A percentile compares a stretch with the other conserved stretches of the same genome.
These are phyloP conservation scores for Aspergillus asperescens DNA, from an alignment of 495 filamentous ascomycete species.

Conservation along the genomic window DNA sequence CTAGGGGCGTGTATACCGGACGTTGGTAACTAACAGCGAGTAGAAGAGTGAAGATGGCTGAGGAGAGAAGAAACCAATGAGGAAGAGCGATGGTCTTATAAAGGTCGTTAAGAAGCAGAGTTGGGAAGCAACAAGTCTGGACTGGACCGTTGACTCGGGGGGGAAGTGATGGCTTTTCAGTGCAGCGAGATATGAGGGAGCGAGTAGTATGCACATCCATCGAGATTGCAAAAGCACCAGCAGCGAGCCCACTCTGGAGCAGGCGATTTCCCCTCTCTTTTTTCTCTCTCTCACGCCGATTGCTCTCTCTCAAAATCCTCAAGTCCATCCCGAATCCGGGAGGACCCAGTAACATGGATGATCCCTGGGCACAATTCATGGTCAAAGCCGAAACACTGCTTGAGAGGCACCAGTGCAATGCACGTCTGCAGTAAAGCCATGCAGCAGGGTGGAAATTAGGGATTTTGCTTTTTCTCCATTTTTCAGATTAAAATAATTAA, in stretches of 20 bases:
- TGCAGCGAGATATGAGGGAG: slow-evolving; percentile 3
- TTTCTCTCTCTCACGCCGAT: background rate
- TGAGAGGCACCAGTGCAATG: slow-evolving; percentile 18
- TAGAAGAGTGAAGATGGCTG: background rate
- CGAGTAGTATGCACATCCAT: slow-evolving; percentile 13
- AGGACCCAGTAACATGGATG: slow-evolving; percentile 28
- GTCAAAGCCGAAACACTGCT: slow-evolving; percentile 25
- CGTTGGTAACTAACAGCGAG: background rate
- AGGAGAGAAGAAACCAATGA: slow-evolving; percentile 13
- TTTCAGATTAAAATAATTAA: background rate
- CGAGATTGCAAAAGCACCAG: slow-evolving; percentile 17
- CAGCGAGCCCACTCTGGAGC: slow-evolving; percentile 6
- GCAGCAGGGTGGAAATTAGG: slow-evolving; percentile 18
- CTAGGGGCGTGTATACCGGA: background rate
- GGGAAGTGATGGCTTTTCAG: slow-evolving; percentile 9
- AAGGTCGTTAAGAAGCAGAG: slow-evolving; percentile 8
- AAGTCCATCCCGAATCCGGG: slow-evolving; percentile 16
- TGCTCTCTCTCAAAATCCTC: background rate
- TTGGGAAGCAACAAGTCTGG: slow-evolving; percentile 3
- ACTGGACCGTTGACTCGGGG: slow-evolving; percentile 13
- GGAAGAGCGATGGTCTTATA: slow-evolving; percentile 21
- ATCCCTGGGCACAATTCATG: slow-evolving; percentile 30
- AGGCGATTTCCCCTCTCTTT: background rate
- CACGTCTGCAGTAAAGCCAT: slow-evolving; percentile 17
- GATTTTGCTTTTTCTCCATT: slow-evolving; percentile 8